Evolutionary conservation across 495 filamentous ascomycete species (phyloP).

Genomic region (Penicillium psychrofluorescens): DNA sequence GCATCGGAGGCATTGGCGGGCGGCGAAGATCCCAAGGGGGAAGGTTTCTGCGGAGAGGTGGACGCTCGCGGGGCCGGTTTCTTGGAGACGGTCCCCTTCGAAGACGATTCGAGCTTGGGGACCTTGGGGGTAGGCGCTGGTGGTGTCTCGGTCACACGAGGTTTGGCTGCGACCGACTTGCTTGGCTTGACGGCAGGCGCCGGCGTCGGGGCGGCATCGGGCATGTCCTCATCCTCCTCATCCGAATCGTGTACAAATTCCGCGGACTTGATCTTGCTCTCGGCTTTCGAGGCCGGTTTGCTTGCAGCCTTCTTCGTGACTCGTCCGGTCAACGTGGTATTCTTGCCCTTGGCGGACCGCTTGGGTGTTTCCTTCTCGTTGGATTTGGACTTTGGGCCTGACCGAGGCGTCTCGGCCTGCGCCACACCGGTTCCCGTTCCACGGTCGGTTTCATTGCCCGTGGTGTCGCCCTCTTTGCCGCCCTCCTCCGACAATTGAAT

Average conservation of each 20-base stretch:
- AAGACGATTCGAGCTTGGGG: conserved; percentile 12
- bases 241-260: conserved; percentile 74
- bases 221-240: conserved; percentile 55
- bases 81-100: conserved; percentile 28
- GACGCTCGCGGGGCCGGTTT: conserved; percentile 29
- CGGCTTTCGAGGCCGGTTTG: conserved; percentile 36
- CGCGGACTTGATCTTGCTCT: conserved; percentile 57
- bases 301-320: conserved; percentile 43
- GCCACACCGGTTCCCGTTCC: conserved; percentile 32
- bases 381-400: conserved; percentile 52
- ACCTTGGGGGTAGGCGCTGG: conserved; percentile 9
- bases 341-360: conserved; percentile 49
- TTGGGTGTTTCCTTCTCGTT: conserved; percentile 58
- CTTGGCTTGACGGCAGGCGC: conserved; percentile 10
- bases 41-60: conserved; percentile 63
- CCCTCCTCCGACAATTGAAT: conserved; percentile 49
- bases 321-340: conserved; percentile 39
- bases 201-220: conserved; percentile 23
- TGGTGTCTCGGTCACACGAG: conserved; percentile 4
- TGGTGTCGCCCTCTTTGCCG: conserved; percentile 26
- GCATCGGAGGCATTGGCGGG: conserved; percentile 68
- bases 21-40: conserved; percentile 67
- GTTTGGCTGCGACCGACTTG: conserved; percentile 7
- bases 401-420: conserved; percentile 45
- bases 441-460: conserved; percentile 49